phyloP scores from a whole-genome alignment of 2,329 filamentous ascomycete species.

The Colletotrichum abscissum region DNA sequence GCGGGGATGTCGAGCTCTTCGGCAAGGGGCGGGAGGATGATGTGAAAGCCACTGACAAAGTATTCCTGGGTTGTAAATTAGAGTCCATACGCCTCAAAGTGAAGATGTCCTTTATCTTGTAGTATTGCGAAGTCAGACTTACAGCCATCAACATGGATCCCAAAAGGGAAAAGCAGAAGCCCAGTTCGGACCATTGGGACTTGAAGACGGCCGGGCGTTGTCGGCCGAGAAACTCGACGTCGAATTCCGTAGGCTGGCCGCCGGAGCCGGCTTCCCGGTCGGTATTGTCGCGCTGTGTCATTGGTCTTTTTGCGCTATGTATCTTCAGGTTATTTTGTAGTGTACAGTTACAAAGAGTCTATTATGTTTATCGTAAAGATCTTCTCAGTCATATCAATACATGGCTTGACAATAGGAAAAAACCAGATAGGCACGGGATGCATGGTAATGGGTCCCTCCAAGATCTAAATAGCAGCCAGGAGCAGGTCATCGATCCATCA shows the following conservation, averaged over 20 bases:
- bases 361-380: background rate
- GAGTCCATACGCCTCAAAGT: background rate
- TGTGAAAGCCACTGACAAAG: slow-evolving; percentile 81
- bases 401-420: background rate
- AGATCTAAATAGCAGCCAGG: slow-evolving; percentile 19
- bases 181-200: slow-evolving; percentile 64
- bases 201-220: slow-evolving; percentile 68
- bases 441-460: background rate
- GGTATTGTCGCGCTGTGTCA: slow-evolving; percentile 26
- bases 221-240: slow-evolving; percentile 71
- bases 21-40: slow-evolving; percentile 75
- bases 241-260: slow-evolving; percentile 33
- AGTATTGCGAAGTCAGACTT: slow-evolving; percentile 36
- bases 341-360: background rate
- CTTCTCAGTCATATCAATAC: background rate
- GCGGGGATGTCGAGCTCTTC: slow-evolving; percentile 72
- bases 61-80: slow-evolving; percentile 65
- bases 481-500: background rate
- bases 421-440: background rate
- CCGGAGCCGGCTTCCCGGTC: slow-evolving; percentile 23
- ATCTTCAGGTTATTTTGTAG: background rate
- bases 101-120: background rate
- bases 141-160: slow-evolving; percentile 72
- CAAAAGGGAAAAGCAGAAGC: slow-evolving; percentile 71
- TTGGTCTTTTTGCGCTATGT: background rate